A percentile compares a stretch with the other conserved stretches of the same genome.
Conservation (phyloP, 257 asterid species). For the Striga asiatica region DNA sequence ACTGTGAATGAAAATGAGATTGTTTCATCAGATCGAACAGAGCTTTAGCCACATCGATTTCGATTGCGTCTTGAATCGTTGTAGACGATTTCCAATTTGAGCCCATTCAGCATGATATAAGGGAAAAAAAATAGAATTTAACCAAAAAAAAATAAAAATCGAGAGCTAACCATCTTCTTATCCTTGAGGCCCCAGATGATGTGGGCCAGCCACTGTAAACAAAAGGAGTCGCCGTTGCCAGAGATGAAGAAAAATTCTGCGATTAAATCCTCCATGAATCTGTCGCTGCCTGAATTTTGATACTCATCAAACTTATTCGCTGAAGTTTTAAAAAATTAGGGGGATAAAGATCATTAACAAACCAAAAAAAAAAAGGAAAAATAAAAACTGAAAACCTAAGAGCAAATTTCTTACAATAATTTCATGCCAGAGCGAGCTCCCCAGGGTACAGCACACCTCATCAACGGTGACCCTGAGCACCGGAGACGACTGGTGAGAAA, state of each 20-base stretch:
- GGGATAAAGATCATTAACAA: not conserved
- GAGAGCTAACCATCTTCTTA: too few species aligned
- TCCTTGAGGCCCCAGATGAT: too few species aligned
- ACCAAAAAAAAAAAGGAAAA: too few species aligned
- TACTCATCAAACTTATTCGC: constrained; percentile 29
- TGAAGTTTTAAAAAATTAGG: constrained; percentile 23
- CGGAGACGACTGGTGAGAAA: constrained; percentile 33
- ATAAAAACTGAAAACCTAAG: not conserved
- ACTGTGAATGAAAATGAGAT: constrained; percentile 26
- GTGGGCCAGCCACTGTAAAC: too few species aligned
- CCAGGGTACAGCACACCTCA: constrained; percentile 41
- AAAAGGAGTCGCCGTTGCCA: constrained; percentile 18
- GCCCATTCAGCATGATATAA: too few species aligned
- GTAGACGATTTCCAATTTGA: constrained; percentile 21
- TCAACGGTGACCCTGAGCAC: constrained; percentile 24
- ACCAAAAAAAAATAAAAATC: too few species aligned
- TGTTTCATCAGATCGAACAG: constrained; percentile 63
- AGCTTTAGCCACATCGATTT: constrained; percentile 68
- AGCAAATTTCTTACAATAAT: not conserved
- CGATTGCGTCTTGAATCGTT: constrained; percentile 37
- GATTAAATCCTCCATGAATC: constrained; percentile 23
- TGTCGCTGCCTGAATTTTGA: constrained; percentile 24
- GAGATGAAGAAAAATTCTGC: constrained; percentile 24
- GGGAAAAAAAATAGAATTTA: too few species aligned
- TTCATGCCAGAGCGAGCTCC: constrained; percentile 51